A percentile compares a stretch with the other conserved stretches of the same genome.
These are phyloP conservation scores for Trypanosoma cruzi DNA, from an alignment of 208 protist genomes.

Conservation along the genomic window DNA sequence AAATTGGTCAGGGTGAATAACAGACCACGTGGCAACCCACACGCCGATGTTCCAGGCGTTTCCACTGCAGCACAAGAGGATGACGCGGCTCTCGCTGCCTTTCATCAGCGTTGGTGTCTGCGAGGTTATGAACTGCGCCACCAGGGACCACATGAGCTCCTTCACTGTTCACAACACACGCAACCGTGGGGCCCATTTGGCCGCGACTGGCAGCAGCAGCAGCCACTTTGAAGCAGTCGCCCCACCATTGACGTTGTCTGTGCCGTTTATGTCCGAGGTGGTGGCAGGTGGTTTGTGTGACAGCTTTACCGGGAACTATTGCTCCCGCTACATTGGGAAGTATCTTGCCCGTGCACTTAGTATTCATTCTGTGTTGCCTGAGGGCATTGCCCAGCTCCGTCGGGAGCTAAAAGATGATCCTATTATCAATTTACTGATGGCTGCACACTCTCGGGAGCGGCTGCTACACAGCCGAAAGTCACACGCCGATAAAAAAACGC, in stretches of 20 bases:
- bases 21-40: too few relatives aligned
- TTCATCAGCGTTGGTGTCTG: constrained; percentile 73
- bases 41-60: constrained; percentile 45
- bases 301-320: constrained; percentile 62
- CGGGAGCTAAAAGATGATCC: constrained; percentile 58
- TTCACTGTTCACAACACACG: constrained; percentile 71
- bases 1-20: too few relatives aligned
- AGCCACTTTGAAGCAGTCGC: neutral
- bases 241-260: neutral
- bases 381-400: constrained; percentile 40
- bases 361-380: constrained; percentile 61
- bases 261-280: constrained; percentile 53
- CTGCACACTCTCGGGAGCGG: constrained; percentile 31
- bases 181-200: constrained; percentile 43
- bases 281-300: constrained; percentile 69
- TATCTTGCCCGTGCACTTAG: constrained; percentile 63
- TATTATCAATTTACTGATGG: constrained; percentile 58
- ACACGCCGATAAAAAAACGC: neutral
- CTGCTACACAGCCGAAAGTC: constrained; percentile 18
- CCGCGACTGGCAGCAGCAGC: neutral
- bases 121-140: constrained; percentile 80
- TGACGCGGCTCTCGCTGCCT: constrained; percentile 62
- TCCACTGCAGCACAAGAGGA: constrained; percentile 77
- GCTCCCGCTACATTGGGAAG: constrained; percentile 46
- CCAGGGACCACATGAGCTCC: constrained; percentile 53